These are phyloP conservation scores for Eucalyptus pauciflora DNA, from an alignment of 345 rosid genomes.

Conservation along the genomic window DNA sequence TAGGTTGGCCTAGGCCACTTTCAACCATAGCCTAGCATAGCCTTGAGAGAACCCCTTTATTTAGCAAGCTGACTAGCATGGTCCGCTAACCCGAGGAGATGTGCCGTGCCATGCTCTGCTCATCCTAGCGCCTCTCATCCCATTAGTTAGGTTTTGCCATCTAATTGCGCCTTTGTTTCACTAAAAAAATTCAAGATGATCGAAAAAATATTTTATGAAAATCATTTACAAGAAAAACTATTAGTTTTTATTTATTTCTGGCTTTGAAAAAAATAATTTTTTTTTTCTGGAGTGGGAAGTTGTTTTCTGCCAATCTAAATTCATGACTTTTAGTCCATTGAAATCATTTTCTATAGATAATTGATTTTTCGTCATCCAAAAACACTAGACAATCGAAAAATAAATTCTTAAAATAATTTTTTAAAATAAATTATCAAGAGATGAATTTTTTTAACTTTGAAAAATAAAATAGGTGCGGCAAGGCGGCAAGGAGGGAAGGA, in stretches of 20 bases:
- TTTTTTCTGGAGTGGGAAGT: neutral
- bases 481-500: neutral
- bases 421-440: no score
- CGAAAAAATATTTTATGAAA: neutral
- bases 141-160: neutral
- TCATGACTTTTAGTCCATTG: neutral
- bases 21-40: neutral
- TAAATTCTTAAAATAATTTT: neutral
- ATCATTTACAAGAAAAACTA: no score
- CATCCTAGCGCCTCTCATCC: rapidly evolving
- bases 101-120: rapidly evolving
- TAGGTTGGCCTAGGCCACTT: neutral
- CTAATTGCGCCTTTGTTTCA: rapidly evolving
- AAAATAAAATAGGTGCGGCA: neutral
- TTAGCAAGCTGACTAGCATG: rapidly evolving
- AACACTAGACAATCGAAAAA: rapidly evolving
- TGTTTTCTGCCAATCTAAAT: neutral
- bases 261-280: neutral
- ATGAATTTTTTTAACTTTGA: neutral
- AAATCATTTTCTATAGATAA: no score
- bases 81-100: rapidly evolving
- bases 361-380: no score
- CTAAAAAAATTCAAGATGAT: neutral
- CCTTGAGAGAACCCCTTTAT: neutral
- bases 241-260: no score